Percentiles rank a stretch among this genome's conserved stretches.
phyloP scores from a whole-genome alignment of 2,329 filamentous ascomycete genomes.

The Stachybotrys elegans region DNA sequence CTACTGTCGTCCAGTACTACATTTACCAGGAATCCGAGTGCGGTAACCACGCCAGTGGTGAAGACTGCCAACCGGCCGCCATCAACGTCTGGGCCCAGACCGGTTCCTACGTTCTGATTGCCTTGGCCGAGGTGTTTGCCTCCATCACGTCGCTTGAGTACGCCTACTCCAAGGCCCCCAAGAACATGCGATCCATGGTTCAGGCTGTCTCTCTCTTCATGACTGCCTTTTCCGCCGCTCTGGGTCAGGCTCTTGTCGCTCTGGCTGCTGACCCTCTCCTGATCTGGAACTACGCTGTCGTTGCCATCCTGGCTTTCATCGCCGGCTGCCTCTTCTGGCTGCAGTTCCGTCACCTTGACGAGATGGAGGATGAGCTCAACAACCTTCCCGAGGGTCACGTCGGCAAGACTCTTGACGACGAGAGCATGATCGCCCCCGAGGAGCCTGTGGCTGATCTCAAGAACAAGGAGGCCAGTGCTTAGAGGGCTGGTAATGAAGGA shows the following conservation, averaged over 20 bases:
- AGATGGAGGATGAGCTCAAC: conserved; percentile 63
- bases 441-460: no score
- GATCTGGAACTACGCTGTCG: conserved; percentile 67
- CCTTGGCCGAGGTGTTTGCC: conserved; percentile 43
- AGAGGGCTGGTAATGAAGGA: no score
- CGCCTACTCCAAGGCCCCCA: conserved; percentile 70
- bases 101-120: conserved; percentile 43
- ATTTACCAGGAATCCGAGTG: conserved; percentile 62
- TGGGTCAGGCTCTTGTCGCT: conserved; percentile 53
- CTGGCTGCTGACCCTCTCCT: conserved; percentile 56
- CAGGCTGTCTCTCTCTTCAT: conserved; percentile 63
- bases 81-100: conserved; percentile 61
- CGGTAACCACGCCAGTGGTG: conserved; percentile 34
- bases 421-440: no score
- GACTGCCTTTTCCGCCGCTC: conserved; percentile 61
- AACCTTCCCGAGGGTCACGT: conserved; percentile 37
- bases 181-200: conserved; percentile 73
- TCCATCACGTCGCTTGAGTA: conserved; percentile 62
- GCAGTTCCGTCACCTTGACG: conserved; percentile 57
- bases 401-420: conserved; percentile 16
- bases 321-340: conserved; percentile 64
- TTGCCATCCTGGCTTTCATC: conserved; percentile 60
- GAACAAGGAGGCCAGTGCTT: not conserved
- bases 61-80: conserved; percentile 38
- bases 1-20: conserved; percentile 50